Base-by-base conservation (phyloP, 495 filamentous ascomycete species). In the Penicillium malachiteum region DNA sequence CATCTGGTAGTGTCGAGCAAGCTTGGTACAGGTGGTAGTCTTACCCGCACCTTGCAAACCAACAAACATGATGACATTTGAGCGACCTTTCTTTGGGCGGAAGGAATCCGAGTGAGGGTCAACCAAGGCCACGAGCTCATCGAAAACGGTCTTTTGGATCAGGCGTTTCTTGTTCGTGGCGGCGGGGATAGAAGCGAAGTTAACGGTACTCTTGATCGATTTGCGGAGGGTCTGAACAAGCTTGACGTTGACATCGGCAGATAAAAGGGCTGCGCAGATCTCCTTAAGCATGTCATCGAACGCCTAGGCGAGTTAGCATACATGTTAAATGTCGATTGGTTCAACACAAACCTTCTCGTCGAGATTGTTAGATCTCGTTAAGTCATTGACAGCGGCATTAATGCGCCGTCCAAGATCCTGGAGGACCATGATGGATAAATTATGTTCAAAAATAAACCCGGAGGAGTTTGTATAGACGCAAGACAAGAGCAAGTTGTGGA, bases 41-140 rank as follows among this genome's bases (percentile, higher is more conserved):
- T 99, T 99, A 67, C 94, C 94, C 12, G 92, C 87, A 75, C 94
- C 94, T 68, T 99, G 94, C 41, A 99, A 78, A 68, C 94, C 94
- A 54, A 99, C 95, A 62, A 99, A 97, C 94, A 99, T 99, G 68
- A 99, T 96, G 60, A 97, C 89, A 71, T 96, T 97, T 43, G 87
- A 76, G 62, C 93, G 94, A 53, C 91, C 90, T 72, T 99, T 99
- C 78, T 94, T 96, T 18, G 95, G 94, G 60, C 94, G 92, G 81
- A 96, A 99, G 0, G 93, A 86, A 54, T 96, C 91, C 58, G 89
- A 90, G 74, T 97, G 94, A 14, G 94, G 94, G 65, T 99, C 91
- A 48, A 99, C 94, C 44, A 99, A 85, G 56, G 88, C 85, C 51
- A 97, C 94, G 48, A 99, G 84, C 69, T 97, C 92, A 69, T 99